phyloP scores from a whole-genome alignment of 805 yeast genomes.

The Myxozyma neotropica region DNA sequence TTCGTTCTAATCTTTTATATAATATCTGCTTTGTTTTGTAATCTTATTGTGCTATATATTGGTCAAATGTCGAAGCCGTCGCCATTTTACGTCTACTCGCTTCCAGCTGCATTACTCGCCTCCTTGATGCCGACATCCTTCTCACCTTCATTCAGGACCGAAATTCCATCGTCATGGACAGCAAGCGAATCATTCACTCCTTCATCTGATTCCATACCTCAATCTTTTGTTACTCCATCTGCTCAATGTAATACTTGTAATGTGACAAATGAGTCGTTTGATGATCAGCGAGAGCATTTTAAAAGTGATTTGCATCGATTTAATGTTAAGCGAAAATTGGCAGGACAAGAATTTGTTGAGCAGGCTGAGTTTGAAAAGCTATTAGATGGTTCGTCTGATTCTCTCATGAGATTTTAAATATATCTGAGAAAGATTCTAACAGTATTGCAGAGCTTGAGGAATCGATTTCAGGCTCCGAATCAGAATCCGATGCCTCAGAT shows the following conservation, averaged over 20 bases:
- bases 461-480: conserved; percentile 57
- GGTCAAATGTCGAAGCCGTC: conserved; percentile 12
- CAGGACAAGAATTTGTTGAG: conserved; percentile 50
- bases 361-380: conserved; percentile 62
- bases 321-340: conserved; percentile 58
- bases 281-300: conserved; percentile 49
- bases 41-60: too few species aligned
- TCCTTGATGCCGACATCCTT: conserved; percentile 16
- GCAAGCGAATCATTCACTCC: conserved; percentile 2
- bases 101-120: conserved; percentile 19
- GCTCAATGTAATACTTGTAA: conserved; percentile 2
- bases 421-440: not conserved
- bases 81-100: conserved; percentile 25
- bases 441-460: conserved; percentile 40
- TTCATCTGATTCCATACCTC: not conserved
- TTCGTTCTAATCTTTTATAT: too few species aligned
- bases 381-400: conserved; percentile 47
- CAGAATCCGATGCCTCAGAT: conserved; percentile 42
- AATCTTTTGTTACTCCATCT: not conserved
- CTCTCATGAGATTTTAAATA: not conserved
- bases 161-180: not conserved
- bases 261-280: conserved; percentile 4
- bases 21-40: too few species aligned
- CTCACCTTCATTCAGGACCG: not conserved
- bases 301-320: conserved; percentile 61